A percentile compares a stretch with the other conserved stretches of the same genome.
These are phyloP conservation scores for Botrytis medusae DNA, from an alignment of 2,329 filamentous ascomycete species.

Conservation along the genomic window DNA sequence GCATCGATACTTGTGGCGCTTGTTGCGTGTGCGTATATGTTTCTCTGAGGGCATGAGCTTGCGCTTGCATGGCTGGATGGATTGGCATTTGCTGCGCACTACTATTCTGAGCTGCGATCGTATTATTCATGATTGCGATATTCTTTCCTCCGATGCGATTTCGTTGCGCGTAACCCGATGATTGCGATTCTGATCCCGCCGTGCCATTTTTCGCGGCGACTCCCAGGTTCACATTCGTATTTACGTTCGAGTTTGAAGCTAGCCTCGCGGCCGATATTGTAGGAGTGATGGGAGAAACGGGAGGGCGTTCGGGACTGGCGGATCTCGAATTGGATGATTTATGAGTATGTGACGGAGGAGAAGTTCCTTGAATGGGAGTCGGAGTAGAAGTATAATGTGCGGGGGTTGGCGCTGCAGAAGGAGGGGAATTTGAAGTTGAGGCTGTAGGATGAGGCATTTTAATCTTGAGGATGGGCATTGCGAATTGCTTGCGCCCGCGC, in stretches of 20 bases:
- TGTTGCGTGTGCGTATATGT: conserved; percentile 50
- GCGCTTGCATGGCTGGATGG: conserved; percentile 30
- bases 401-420: not conserved
- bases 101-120: not conserved
- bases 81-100: not conserved
- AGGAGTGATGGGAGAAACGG: conserved; percentile 39
- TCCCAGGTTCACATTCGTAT: not conserved
- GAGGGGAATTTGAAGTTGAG: conserved; percentile 13
- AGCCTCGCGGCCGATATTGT: conserved; percentile 30
- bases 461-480: conserved; percentile 21
- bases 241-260: conserved; percentile 18
- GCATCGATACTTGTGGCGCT: conserved; percentile 42
- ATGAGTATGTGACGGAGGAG: not conserved
- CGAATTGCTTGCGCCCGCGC: conserved; percentile 3
- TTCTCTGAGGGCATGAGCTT: not conserved
- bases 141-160: not conserved
- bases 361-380: not conserved
- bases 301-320: conserved; percentile 35
- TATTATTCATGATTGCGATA: conserved; percentile 18
- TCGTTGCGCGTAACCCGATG: not conserved
- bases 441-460: conserved; percentile 16
- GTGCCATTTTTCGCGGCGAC: not conserved
- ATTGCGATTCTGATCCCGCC: not conserved
- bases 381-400: not conserved
- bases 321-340: conserved; percentile 22